These are phyloP conservation scores for Myxozyma melibiosi DNA, from an alignment of 805 yeast genomes.

Conservation along the genomic window DNA sequence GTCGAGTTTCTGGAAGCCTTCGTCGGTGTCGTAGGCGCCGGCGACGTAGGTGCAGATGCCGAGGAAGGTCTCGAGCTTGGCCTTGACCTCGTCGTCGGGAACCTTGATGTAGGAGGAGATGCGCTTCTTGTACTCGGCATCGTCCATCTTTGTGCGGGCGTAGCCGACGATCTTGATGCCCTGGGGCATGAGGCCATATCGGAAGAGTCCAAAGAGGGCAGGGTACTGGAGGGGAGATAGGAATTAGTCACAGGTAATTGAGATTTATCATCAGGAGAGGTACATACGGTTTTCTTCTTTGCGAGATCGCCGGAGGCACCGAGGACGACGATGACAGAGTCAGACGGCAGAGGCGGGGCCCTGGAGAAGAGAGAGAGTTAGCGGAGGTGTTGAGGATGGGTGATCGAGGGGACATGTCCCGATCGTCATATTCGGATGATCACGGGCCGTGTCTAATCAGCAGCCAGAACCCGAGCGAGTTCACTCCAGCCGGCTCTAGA, in stretches of 20 bases:
- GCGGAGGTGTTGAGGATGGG: neutral
- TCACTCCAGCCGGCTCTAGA: too few species aligned
- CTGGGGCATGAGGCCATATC: slow-evolving; percentile 75
- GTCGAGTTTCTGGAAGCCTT: slow-evolving; percentile 67
- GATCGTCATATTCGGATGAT: neutral
- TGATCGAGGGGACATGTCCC: neutral
- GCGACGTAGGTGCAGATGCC: slow-evolving; percentile 64
- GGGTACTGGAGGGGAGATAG: slow-evolving; percentile 40
- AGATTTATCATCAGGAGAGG: too few species aligned
- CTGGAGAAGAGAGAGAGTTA: slow-evolving; percentile 3
- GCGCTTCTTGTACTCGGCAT: slow-evolving; percentile 68
- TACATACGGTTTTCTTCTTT: slow-evolving; percentile 83
- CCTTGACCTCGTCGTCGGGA: slow-evolving; percentile 48
- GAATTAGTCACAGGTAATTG: neutral
- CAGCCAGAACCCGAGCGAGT: neutral
- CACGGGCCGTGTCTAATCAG: neutral
- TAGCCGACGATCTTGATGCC: slow-evolving; percentile 81
- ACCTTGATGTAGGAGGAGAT: slow-evolving; percentile 64
- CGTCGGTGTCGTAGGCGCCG: slow-evolving; percentile 79
- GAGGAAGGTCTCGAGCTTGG: slow-evolving; percentile 61
- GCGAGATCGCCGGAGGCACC: slow-evolving; percentile 97
- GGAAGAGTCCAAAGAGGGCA: slow-evolving; percentile 49
- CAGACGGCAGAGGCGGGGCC: slow-evolving; percentile 42
- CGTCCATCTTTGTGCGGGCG: slow-evolving; percentile 77
- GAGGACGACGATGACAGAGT: slow-evolving; percentile 76